Evolutionary conservation across 2,329 filamentous ascomycete species (phyloP).

Genomic region (Aureobasidium sp.): DNA sequence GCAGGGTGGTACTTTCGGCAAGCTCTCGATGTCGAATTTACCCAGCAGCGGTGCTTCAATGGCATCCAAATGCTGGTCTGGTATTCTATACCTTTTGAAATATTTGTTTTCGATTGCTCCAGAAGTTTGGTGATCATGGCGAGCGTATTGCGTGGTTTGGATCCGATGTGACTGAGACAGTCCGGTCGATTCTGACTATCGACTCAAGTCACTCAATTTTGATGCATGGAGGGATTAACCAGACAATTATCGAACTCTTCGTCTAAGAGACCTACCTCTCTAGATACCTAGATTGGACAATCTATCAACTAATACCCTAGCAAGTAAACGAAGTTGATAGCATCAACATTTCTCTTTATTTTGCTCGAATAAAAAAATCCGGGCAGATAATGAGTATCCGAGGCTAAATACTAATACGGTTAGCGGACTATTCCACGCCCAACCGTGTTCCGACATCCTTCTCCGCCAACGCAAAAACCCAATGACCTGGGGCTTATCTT

Average conservation of each 20-base stretch:
- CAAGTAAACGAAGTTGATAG: background rate
- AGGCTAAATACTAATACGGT: background rate
- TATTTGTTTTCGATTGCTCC: background rate
- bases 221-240: no score
- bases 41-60: background rate
- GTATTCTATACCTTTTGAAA: no score
- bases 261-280: no score
- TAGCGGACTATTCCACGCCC: background rate
- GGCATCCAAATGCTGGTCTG: no score
- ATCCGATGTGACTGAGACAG: background rate
- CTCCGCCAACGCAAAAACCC: background rate
- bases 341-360: background rate
- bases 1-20: background rate
- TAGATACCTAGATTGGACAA: no score
- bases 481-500: conserved; percentile 1
- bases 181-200: background rate
- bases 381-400: background rate
- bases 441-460: background rate
- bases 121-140: background rate
- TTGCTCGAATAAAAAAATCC: background rate
- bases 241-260: no score
- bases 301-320: no score
- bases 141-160: background rate
- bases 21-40: background rate
- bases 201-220: no score